Evolutionary conservation across 1,284 basidiomycete species (phyloP).

Genomic region (Microbotryum intermedium): DNA sequence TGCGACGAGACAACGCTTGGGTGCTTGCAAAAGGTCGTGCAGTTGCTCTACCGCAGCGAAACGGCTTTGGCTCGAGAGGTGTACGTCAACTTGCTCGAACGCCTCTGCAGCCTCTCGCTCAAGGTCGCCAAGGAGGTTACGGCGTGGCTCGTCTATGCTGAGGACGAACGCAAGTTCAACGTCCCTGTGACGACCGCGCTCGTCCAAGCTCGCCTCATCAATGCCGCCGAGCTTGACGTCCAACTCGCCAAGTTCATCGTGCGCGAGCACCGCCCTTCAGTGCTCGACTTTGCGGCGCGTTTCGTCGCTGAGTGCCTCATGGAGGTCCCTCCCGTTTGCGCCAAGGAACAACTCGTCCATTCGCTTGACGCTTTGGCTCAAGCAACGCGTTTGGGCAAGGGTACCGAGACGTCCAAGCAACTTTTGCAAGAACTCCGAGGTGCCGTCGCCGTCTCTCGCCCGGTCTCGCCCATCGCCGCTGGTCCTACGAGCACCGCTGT

Average conservation of each 20-base stretch:
- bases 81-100: slow-evolving; percentile 79
- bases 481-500: slow-evolving; percentile 11
- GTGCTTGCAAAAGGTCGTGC: slow-evolving; percentile 91
- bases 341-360: slow-evolving; percentile 68
- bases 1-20: slow-evolving; percentile 76
- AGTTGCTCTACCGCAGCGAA: slow-evolving; percentile 74
- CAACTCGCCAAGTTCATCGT: slow-evolving; percentile 80
- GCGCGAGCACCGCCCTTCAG: slow-evolving; percentile 62
- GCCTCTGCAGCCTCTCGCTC: slow-evolving; percentile 77
- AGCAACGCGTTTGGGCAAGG: slow-evolving; percentile 62
- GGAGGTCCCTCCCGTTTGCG: slow-evolving; percentile 61
- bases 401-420: slow-evolving; percentile 57
- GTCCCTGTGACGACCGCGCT: slow-evolving; percentile 86
- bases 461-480: slow-evolving; percentile 2
- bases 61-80: slow-evolving; percentile 78
- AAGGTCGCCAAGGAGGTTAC: slow-evolving; percentile 95
- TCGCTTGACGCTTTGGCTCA: slow-evolving; percentile 75
- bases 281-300: slow-evolving; percentile 74
- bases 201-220: slow-evolving; percentile 73
- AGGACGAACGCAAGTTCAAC: slow-evolving; percentile 97
- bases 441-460: neutral
- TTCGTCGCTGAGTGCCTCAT: slow-evolving; percentile 80
- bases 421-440: neutral
- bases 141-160: slow-evolving; percentile 91
- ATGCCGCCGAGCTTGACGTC: slow-evolving; percentile 70